A percentile compares a stretch with the other conserved stretches of the same genome.
Evolutionary conservation across 2,329 filamentous ascomycete species (phyloP).

Genomic region (Paecilomyces niveus): DNA sequence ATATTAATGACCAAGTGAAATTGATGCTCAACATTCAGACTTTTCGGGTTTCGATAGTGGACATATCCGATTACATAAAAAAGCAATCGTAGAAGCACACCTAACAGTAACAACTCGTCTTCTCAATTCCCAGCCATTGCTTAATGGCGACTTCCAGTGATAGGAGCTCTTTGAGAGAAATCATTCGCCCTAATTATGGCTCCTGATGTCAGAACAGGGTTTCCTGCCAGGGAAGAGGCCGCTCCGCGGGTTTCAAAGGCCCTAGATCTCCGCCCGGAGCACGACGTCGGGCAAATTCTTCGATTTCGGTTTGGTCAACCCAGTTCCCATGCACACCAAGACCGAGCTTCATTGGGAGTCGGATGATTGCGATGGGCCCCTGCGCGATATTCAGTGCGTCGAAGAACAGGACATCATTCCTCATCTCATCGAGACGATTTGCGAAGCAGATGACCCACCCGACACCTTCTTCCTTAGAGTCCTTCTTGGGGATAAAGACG

Average conservation of each 20-base stretch:
- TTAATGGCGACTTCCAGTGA: no score
- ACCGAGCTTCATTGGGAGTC: slow-evolving; percentile 25
- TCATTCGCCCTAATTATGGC: background rate
- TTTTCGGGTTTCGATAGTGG: no score
- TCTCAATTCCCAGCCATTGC: no score
- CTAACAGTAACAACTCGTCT: no score
- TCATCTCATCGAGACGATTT: slow-evolving; percentile 32
- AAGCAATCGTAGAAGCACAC: no score
- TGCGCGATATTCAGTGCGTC: slow-evolving; percentile 22
- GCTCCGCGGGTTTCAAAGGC: background rate
- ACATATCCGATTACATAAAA: no score
- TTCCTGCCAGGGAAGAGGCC: background rate
- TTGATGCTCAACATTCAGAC: background rate
- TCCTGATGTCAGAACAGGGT: background rate
- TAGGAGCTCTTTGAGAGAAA: no score
- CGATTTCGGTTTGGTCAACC: slow-evolving; percentile 1
- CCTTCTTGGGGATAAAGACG: slow-evolving; percentile 18
- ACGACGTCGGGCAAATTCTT: background rate
- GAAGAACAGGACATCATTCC: slow-evolving; percentile 29
- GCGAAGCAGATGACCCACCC: slow-evolving; percentile 23
- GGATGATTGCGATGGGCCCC: slow-evolving; percentile 21
- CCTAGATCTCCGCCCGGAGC: background rate
- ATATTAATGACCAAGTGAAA: background rate
- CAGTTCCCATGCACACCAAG: slow-evolving; percentile 30
- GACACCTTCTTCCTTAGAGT: slow-evolving; percentile 20